These are phyloP conservation scores for Trichoderma simmonsii DNA, from an alignment of 2,329 filamentous ascomycete species.

Conservation along the genomic window DNA sequence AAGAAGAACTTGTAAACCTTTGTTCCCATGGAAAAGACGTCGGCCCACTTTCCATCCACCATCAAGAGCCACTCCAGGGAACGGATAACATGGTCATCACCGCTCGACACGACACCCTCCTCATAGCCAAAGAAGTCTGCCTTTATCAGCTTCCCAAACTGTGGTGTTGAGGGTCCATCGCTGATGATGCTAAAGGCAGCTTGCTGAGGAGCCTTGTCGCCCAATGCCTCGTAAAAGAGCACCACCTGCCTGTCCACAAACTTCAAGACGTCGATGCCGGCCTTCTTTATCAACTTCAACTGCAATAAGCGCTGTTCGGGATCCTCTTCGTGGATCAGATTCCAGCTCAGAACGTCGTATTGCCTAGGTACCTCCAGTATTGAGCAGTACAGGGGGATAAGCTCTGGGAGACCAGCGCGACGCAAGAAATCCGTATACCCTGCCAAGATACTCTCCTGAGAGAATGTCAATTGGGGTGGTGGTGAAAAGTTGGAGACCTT, in stretches of 20 bases:
- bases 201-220: constrained; percentile 38
- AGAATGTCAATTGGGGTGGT: constrained; percentile 35
- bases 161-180: constrained; percentile 29
- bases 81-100: constrained; percentile 70
- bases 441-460: constrained; percentile 72
- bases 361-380: constrained; percentile 64
- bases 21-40: constrained; percentile 65
- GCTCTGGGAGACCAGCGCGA: constrained; percentile 66
- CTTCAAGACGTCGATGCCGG: constrained; percentile 67
- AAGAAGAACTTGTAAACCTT: constrained; percentile 81
- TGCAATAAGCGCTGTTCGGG: constrained; percentile 62
- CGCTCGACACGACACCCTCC: constrained; percentile 50
- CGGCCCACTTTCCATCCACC: constrained; percentile 67
- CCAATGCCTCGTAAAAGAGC: constrained; percentile 50
- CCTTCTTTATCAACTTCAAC: constrained; percentile 70
- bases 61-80: constrained; percentile 82
- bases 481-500: constrained; percentile 19
- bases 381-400: constrained; percentile 86
- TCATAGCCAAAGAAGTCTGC: constrained; percentile 68
- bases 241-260: constrained; percentile 69
- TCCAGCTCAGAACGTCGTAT: constrained; percentile 69
- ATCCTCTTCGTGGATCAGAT: constrained; percentile 71
- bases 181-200: constrained; percentile 51
- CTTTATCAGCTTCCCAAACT: constrained; percentile 60
- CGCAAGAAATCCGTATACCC: constrained; percentile 80